A percentile compares a stretch with the other conserved stretches of the same genome.
Conservation (phyloP, 169 alveolate genomes). For the Plasmodium vivax region DNA sequence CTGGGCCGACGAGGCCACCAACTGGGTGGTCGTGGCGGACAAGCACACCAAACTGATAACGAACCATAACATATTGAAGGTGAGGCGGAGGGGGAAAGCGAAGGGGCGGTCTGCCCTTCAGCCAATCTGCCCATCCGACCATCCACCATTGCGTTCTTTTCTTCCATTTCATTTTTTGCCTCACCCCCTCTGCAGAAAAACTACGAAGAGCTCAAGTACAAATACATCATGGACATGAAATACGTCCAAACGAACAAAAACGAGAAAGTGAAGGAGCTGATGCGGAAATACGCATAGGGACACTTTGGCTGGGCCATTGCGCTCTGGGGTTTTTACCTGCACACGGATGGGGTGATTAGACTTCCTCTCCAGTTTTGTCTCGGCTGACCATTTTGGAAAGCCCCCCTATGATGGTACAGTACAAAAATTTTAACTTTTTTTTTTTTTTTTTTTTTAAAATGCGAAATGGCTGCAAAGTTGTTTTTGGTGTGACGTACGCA, state of each 20-base stretch:
- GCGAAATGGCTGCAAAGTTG: background rate
- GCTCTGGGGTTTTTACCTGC: background rate
- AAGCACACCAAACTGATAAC: conserved; percentile 55
- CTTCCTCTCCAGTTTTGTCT: background rate
- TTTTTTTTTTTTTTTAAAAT: too few species aligned
- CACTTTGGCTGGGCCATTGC: background rate
- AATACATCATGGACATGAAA: conserved; percentile 64
- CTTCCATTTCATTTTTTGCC: background rate
- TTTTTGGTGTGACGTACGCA: background rate
- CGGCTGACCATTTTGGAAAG: background rate
- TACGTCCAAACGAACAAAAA: conserved; percentile 49
- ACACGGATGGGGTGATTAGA: background rate
- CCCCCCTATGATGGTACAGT: background rate
- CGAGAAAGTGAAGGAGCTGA: conserved; percentile 60
- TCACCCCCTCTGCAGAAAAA: conserved; percentile 20
- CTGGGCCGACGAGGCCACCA: conserved; percentile 72
- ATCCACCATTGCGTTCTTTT: background rate
- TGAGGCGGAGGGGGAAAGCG: background rate
- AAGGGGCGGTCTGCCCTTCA: background rate
- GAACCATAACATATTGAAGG: conserved; percentile 47
- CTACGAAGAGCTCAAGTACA: conserved; percentile 56
- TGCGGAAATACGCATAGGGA: conserved; percentile 13
- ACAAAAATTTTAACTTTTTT: too few species aligned
- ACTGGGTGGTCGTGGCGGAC: conserved; percentile 62
- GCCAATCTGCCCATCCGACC: background rate